phyloP scores from a whole-genome alignment of 148 eudicot genomes.

The Dianthus caryophyllus region DNA sequence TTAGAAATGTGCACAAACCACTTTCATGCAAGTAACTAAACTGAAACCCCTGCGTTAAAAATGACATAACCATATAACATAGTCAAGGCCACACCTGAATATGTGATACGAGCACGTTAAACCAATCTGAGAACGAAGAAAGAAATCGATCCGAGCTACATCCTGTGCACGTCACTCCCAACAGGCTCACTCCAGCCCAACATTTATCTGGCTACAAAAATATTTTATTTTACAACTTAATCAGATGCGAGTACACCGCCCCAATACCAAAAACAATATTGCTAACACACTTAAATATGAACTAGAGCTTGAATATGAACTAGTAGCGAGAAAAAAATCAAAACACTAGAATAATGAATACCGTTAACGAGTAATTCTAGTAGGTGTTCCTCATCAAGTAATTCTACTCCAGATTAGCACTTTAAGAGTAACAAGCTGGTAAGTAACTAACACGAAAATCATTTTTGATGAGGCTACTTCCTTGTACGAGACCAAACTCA shows the following conservation, averaged over 20 bases:
- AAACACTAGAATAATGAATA: too few relatives aligned
- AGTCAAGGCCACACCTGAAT: conserved; percentile 52
- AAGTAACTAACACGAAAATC: too few relatives aligned
- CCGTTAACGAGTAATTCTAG: too few relatives aligned
- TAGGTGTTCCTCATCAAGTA: too few relatives aligned
- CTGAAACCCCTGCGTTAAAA: not conserved
- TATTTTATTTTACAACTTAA: conserved; percentile 12
- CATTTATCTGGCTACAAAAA: conserved; percentile 87
- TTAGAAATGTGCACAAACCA: too few relatives aligned
- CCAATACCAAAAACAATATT: not conserved
- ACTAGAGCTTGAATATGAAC: not conserved
- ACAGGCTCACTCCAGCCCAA: conserved; percentile 89
- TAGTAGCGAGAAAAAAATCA: not conserved
- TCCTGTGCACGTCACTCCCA: conserved; percentile 70
- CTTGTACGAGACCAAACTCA: too few relatives aligned
- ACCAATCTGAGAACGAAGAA: conserved; percentile 64
- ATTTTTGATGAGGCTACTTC: too few relatives aligned
- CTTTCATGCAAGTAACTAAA: too few relatives aligned
- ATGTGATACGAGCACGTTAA: conserved; percentile 46
- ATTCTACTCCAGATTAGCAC: too few relatives aligned
- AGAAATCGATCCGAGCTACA: conserved; percentile 71
- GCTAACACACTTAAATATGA: not conserved
- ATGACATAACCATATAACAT: not conserved
- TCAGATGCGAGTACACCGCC: not conserved
- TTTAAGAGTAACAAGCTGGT: too few relatives aligned